Base-by-base conservation (phyloP, 768 basidiomycete species). In the Pleurotus platypus region DNA sequence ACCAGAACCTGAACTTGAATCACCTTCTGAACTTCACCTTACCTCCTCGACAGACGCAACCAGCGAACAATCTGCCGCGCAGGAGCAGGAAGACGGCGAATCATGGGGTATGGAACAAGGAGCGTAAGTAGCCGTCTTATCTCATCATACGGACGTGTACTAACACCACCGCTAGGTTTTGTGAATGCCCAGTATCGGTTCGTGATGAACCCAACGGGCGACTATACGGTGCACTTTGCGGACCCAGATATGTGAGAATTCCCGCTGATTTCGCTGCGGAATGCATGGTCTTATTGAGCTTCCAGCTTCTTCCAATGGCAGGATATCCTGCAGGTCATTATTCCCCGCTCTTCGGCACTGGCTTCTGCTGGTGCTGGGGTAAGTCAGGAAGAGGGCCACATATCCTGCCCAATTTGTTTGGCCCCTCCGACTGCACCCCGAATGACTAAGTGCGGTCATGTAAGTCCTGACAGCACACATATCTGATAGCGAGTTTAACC, bases 361-460 rank as follows among this genome's bases (percentile, higher is more conserved):
- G 82, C 86, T 49, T 83, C 85, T 63, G 86, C 87, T 58, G 72
- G 83, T 46, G 73, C 77, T 48, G 71, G 70, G 51, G 75, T 75
- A 58, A 67, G 68, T 15, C 75, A 74, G 62, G 81, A 78, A 16
- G 87, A 85, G 64, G 87, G 85, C 22, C 78, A 83, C 54, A 87
- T 82, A 22, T 85, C 80, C 20, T 99, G 97, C 72, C 97, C 97
- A 2, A 98, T 99, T 60, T 99, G 97, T 72, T 79, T 99, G 42
- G 92, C 92, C 42, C 84, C 91, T 42, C 96, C 94, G 4, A 83
- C 86, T 42, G 92, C 92, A 26, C 90, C 94, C 13, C 80, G 95
- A 49, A 94, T 94, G 87, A 98, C 95, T 20, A 96, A 93, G 76
- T 98, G 95, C 63, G 96, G 95, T 48, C 97, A 99, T 82, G 94